Conservation (phyloP, 371 early-diverging fungal species). For the Mortierella sp. region DNA sequence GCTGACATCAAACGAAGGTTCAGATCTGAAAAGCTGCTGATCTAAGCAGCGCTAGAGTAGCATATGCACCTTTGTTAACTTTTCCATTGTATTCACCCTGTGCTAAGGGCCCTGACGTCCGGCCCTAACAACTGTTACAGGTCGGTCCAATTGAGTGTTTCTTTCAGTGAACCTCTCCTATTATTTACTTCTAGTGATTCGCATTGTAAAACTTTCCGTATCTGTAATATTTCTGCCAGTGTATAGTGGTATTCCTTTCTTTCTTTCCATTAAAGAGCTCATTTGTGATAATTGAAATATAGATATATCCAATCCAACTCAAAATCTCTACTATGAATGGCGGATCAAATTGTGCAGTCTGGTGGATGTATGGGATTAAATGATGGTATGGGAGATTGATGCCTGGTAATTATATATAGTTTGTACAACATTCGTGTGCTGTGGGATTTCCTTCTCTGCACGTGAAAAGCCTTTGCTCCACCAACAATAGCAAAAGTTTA, state of each 20-base stretch:
- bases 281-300: too few species aligned
- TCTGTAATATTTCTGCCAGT: not conserved
- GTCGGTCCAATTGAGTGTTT: not conserved
- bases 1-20: slow-evolving; percentile 98
- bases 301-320: too few species aligned
- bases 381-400: too few species aligned
- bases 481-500: too few species aligned
- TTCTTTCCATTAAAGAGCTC: not conserved
- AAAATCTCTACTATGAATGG: too few species aligned
- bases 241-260: not conserved
- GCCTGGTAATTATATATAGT: too few species aligned
- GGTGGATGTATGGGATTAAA: too few species aligned
- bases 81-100: not conserved
- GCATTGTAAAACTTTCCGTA: not conserved
- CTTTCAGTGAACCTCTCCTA: not conserved
- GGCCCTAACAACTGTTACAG: not conserved
- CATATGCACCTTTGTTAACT: not conserved
- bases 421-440: too few species aligned
- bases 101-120: not conserved
- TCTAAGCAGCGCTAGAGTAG: slow-evolving; percentile 63
- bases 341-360: too few species aligned
- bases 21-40: slow-evolving; percentile 94
- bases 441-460: not conserved
- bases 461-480: not conserved
- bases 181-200: not conserved